Conservation (phyloP, 495 filamentous ascomycete species). For the Jackrogersella multiformis region DNA sequence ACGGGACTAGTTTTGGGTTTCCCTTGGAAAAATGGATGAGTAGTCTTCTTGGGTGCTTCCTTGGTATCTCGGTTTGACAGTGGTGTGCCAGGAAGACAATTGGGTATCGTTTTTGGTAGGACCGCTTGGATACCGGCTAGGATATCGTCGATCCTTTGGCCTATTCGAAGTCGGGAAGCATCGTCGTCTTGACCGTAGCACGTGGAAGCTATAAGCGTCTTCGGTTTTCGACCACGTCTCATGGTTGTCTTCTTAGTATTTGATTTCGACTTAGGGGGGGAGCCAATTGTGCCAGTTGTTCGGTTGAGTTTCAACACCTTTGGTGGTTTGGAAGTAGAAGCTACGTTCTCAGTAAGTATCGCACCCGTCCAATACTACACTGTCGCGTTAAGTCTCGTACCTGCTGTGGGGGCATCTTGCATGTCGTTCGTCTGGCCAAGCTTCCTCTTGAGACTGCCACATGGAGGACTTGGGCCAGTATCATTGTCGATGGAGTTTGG, state of each 20-base stretch:
- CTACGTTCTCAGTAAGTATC: conserved; percentile 5
- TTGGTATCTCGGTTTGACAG: conserved; percentile 19
- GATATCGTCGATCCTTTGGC: conserved; percentile 48
- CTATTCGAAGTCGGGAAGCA: conserved; percentile 47
- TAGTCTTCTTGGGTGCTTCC: conserved; percentile 62
- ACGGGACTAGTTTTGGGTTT: conserved; percentile 43
- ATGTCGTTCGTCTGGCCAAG: conserved; percentile 20
- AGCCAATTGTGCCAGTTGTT: conserved; percentile 64
- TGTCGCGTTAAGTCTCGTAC: not conserved
- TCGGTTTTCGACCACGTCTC: conserved; percentile 36
- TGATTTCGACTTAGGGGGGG: conserved; percentile 52
- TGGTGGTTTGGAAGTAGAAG: conserved; percentile 46
- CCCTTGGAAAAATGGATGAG: conserved; percentile 83
- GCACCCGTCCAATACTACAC: not conserved
- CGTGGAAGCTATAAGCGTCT: conserved; percentile 43
- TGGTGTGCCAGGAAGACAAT: conserved; percentile 13
- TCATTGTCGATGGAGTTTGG: conserved; percentile 26
- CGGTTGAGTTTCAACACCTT: conserved; percentile 60
- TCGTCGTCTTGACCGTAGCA: conserved; percentile 47
- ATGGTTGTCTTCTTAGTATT: not conserved
- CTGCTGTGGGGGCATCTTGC: not conserved
- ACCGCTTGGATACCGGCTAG: conserved; percentile 33
- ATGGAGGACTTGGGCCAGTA: conserved; percentile 7
- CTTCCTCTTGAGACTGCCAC: conserved; percentile 35
- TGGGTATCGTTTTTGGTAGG: conserved; percentile 4